These are phyloP conservation scores for Lodderomyces pseudojiufengensis DNA, from an alignment of 1,139 yeast genomes.

Conservation along the genomic window DNA sequence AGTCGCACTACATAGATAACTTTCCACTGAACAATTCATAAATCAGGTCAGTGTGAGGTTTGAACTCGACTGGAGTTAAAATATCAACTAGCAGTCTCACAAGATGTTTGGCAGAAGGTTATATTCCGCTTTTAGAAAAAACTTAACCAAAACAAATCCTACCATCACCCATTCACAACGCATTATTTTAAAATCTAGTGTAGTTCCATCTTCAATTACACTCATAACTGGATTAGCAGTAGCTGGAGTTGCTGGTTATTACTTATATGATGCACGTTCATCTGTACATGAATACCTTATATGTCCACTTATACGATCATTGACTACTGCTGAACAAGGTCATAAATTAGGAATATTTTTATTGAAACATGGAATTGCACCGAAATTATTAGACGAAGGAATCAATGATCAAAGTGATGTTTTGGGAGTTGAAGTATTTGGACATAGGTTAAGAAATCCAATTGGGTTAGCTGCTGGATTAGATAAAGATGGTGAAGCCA, in stretches of 20 bases:
- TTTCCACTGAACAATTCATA: no score
- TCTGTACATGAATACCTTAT: conserved; percentile 75
- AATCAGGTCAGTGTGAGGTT: no score
- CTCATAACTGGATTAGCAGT: conserved; percentile 25
- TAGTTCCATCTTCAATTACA: conserved; percentile 28
- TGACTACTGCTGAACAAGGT: conserved; percentile 80
- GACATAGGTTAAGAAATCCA: conserved; percentile 64
- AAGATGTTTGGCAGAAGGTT: not conserved
- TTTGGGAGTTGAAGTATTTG: conserved; percentile 62
- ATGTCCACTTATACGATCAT: conserved; percentile 70
- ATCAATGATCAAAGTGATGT: conserved; percentile 44
- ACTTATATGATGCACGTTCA: conserved; percentile 72
- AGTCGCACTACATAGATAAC: no score
- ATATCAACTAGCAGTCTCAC: not conserved
- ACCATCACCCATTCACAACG: not conserved
- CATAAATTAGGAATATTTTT: conserved; percentile 71
- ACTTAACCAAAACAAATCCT: not conserved
- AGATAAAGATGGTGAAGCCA: conserved; percentile 93
- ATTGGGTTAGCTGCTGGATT: conserved; percentile 95
- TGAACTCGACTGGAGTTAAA: not conserved
- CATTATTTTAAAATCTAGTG: conserved; percentile 17
- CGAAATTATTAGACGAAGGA: conserved; percentile 52
- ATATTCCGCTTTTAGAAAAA: not conserved
- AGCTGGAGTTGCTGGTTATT: conserved; percentile 29
- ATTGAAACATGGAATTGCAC: conserved; percentile 68